These are phyloP conservation scores for Boletales sp. DNA, from an alignment of 768 basidiomycete genomes.

Conservation along the genomic window DNA sequence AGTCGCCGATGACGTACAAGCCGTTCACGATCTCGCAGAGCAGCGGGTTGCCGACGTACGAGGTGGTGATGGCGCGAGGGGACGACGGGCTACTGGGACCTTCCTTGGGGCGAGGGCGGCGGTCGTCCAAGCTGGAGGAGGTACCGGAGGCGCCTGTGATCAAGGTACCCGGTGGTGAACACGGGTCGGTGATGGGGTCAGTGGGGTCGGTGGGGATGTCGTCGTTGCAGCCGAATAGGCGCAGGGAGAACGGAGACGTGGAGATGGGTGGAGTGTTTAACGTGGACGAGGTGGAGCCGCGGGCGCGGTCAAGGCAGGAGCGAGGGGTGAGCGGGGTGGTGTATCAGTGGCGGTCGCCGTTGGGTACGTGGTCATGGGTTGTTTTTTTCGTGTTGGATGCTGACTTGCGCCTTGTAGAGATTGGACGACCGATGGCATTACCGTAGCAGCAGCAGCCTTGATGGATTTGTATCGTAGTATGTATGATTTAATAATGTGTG, in stretches of 20 bases:
- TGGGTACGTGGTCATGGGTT: slow-evolving; percentile 43
- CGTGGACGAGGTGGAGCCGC: slow-evolving; percentile 43
- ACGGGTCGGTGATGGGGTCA: no score
- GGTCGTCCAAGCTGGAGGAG: no score
- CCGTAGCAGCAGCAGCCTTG: slow-evolving; percentile 1
- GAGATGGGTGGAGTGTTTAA: slow-evolving; percentile 15
- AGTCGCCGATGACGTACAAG: no score
- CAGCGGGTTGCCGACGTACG: slow-evolving; percentile 22
- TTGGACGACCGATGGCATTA: slow-evolving; percentile 5
- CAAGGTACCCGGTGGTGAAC: not conserved
- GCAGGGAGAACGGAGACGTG: slow-evolving; percentile 18
- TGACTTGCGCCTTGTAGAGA: slow-evolving; percentile 7
- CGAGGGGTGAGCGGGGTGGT: slow-evolving; percentile 40
- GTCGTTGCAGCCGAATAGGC: slow-evolving; percentile 25
- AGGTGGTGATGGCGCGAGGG: slow-evolving; percentile 24
- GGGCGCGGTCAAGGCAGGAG: slow-evolving; percentile 35
- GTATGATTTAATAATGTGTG: no score
- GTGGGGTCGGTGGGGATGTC: not conserved
- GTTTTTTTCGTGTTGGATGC: not conserved
- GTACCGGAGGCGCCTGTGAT: no score
- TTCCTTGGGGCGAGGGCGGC: no score
- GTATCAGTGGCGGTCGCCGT: slow-evolving; percentile 65
- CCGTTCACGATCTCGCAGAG: not conserved
- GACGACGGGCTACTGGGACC: not conserved
- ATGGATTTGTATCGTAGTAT: not conserved